phyloP scores from a whole-genome alignment of 306 rosid genomes.

The Vicia sativa region DNA sequence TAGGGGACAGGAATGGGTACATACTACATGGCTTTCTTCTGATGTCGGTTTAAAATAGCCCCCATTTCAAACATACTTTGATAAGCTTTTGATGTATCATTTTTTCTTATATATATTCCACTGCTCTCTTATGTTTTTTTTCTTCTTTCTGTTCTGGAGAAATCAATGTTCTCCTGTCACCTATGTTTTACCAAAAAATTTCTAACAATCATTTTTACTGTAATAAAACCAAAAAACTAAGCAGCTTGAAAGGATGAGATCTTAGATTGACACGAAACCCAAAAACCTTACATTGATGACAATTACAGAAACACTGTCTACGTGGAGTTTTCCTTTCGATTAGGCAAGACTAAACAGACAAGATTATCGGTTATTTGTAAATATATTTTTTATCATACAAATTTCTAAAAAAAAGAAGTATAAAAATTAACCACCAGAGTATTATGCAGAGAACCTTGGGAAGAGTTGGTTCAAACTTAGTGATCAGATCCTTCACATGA shows the following conservation, averaged over 20 bases:
- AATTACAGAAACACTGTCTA: slow-evolving; percentile 4
- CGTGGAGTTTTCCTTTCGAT: slow-evolving; percentile 6
- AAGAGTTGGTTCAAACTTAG: slow-evolving; percentile 70
- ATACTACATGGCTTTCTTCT: slow-evolving; percentile 15
- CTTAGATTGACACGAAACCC: slow-evolving; percentile 17
- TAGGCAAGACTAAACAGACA: slow-evolving; percentile 14
- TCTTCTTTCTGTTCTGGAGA: slow-evolving; percentile 4
- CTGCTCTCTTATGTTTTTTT: background rate
- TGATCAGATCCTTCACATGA: slow-evolving; percentile 68
- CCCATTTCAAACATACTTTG: slow-evolving; percentile 9
- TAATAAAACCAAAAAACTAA: slow-evolving; percentile 12
- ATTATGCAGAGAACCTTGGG: slow-evolving; percentile 69
- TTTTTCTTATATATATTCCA: slow-evolving; percentile 8
- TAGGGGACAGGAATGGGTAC: slow-evolving; percentile 12
- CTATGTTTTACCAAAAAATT: background rate
- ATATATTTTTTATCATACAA: slow-evolving; percentile 8
- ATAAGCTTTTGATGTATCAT: slow-evolving; percentile 14
- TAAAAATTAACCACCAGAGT: slow-evolving; percentile 49
- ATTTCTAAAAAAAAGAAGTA: slow-evolving; percentile 6
- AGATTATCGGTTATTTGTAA: slow-evolving; percentile 9
- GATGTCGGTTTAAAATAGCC: background rate
- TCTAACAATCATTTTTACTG: slow-evolving; percentile 19
- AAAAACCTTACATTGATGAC: slow-evolving; percentile 17
- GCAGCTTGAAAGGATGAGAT: slow-evolving; percentile 3
- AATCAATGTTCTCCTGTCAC: slow-evolving; percentile 1